These are phyloP conservation scores for Hysterium pulicare DNA, from an alignment of 2,329 filamentous ascomycete species.

Conservation along the genomic window DNA sequence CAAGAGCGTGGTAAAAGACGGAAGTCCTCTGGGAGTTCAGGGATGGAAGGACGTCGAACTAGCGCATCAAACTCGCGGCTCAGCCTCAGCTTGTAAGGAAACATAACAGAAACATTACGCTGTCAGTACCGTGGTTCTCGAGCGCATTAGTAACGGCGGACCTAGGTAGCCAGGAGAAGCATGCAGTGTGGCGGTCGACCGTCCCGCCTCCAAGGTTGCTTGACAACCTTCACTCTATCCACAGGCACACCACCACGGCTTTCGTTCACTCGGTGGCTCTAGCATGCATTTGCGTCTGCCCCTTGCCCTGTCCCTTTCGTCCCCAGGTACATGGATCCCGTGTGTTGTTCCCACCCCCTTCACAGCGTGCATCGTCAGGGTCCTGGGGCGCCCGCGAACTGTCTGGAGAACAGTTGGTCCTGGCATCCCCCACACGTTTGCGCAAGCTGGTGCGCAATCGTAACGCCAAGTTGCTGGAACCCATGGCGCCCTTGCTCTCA, in stretches of 20 bases:
- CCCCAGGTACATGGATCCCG: slow-evolving; percentile 6
- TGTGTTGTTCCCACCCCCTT: neutral
- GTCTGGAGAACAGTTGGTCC: neutral
- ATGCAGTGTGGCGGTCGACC: too few species aligned
- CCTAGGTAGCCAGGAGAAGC: too few species aligned
- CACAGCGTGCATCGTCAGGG: neutral
- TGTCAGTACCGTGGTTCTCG: too few species aligned
- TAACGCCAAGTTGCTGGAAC: too few species aligned
- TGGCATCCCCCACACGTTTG: neutral
- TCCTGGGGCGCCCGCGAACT: neutral
- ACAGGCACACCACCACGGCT: neutral
- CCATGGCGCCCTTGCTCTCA: neutral
- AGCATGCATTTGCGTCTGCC: neutral
- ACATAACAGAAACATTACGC: too few species aligned
- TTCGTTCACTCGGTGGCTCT: neutral
- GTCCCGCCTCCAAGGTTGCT: neutral
- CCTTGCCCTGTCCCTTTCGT: slow-evolving; percentile 3
- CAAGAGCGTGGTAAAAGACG: too few species aligned
- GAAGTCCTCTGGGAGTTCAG: too few species aligned
- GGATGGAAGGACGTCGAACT: too few species aligned
- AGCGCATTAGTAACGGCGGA: too few species aligned
- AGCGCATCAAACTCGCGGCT: too few species aligned
- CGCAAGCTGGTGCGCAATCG: too few species aligned
- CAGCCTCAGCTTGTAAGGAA: too few species aligned
- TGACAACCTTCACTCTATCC: neutral